Conservation (phyloP, 495 filamentous ascomycete species). For the Trichoderma gamsii region DNA sequence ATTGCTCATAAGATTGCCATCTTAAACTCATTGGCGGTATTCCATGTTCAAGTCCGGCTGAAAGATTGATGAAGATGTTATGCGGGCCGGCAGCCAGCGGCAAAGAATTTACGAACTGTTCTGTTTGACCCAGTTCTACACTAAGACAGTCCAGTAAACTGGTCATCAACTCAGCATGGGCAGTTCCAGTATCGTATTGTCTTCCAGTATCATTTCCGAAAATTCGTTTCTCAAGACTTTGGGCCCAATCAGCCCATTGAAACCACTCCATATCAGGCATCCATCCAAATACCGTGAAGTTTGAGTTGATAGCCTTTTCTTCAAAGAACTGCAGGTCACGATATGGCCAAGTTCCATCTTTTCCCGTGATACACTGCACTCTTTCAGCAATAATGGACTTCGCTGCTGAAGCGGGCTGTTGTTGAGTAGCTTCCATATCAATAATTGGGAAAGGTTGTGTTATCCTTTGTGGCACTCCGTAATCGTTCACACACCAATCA, state of each 20-base stretch:
- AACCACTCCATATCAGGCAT: slow-evolving; percentile 29
- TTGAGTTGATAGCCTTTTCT: slow-evolving; percentile 20
- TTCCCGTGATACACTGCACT: background rate
- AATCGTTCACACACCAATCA: slow-evolving; percentile 11
- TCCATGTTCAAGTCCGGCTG: background rate
- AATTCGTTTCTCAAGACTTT: slow-evolving; percentile 16
- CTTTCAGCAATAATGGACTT: slow-evolving; percentile 1
- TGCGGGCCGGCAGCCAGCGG: slow-evolving; percentile 5
- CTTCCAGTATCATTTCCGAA: background rate
- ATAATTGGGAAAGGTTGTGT: background rate
- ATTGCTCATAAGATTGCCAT: background rate
- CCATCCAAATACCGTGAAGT: slow-evolving; percentile 28
- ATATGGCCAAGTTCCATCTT: slow-evolving; percentile 23
- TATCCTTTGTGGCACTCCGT: slow-evolving; percentile 18
- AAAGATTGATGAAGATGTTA: slow-evolving; percentile 8
- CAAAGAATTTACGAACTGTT: background rate
- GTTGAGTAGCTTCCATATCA: background rate
- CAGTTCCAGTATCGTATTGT: background rate
- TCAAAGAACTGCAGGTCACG: slow-evolving; percentile 26
- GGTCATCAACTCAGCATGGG: background rate
- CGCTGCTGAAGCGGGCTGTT: background rate
- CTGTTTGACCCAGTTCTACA: background rate
- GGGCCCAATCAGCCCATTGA: slow-evolving; percentile 29
- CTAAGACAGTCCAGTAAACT: background rate
- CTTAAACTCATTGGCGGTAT: background rate